A percentile compares a stretch with the other conserved stretches of the same genome.
Conservation (phyloP, 139 green algal genomes). For the Spirogloea muscicola region DNA sequence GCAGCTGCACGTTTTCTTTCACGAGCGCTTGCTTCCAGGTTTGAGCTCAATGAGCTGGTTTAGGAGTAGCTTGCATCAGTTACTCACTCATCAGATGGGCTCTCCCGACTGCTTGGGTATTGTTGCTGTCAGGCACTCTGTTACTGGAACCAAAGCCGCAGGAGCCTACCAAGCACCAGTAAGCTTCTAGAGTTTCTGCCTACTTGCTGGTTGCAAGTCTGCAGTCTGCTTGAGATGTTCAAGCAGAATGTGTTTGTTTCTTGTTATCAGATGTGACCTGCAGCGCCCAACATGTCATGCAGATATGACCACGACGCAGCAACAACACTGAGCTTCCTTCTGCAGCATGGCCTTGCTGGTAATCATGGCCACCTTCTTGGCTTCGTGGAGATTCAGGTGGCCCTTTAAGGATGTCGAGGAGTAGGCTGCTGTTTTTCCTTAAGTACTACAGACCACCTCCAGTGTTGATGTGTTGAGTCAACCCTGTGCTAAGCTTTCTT, state of each 20-base stretch:
- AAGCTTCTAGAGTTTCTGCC: neutral
- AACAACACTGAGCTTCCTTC: conserved; percentile 59
- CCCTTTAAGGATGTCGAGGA: neutral
- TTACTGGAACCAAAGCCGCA: conserved; percentile 69
- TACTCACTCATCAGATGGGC: too few relatives aligned
- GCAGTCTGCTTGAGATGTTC: neutral
- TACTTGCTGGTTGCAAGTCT: conserved; percentile 15
- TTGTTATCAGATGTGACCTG: neutral
- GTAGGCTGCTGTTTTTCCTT: neutral
- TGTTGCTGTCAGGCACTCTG: conserved; percentile 39
- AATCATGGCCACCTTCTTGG: neutral
- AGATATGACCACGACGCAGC: conserved; percentile 59
- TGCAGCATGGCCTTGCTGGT: conserved; percentile 51
- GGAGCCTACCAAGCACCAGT: conserved; percentile 65
- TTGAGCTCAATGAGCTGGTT: too few relatives aligned
- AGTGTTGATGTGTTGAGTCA: neutral
- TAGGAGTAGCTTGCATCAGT: too few relatives aligned
- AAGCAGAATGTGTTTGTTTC: neutral
- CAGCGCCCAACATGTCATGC: neutral
- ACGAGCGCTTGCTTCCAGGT: too few relatives aligned
- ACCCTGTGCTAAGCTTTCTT: too few relatives aligned
- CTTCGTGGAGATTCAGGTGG: neutral
- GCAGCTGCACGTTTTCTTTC: too few relatives aligned
- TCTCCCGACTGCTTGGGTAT: too few relatives aligned
- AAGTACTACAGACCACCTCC: neutral